Conservation (phyloP, 2,329 filamentous ascomycete species). For the Verticillium albo-atrum region DNA sequence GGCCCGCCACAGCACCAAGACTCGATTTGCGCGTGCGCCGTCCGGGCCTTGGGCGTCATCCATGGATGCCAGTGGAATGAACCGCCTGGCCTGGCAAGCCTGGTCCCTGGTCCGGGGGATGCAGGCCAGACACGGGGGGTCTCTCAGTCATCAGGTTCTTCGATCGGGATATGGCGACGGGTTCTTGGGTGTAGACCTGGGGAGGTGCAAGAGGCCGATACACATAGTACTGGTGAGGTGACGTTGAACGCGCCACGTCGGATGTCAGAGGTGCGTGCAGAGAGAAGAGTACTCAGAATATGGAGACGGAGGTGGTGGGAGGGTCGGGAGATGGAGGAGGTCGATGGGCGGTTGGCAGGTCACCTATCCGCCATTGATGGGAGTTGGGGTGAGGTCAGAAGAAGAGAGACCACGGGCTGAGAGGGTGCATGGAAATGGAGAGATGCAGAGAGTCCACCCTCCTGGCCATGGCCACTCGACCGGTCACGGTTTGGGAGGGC, state of each 20-base stretch:
- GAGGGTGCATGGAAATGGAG: background rate
- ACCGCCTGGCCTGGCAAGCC: background rate
- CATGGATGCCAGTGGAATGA: constrained; percentile 3
- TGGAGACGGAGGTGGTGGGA: background rate
- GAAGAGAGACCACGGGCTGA: background rate
- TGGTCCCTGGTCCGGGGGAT: background rate
- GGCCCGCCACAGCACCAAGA: constrained; percentile 3
- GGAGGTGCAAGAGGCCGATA: no score
- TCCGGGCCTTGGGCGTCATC: background rate
- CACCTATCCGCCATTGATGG: background rate
- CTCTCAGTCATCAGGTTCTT: background rate
- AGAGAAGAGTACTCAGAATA: background rate
- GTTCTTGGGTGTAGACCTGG: no score
- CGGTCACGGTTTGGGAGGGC: no score
- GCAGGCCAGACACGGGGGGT: background rate
- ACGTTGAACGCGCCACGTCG: no score
- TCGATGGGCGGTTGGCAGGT: background rate
- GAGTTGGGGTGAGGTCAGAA: background rate
- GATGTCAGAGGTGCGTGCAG: no score
- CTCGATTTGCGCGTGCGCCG: constrained; percentile 2
- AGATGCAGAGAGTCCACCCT: background rate
- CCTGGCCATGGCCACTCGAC: background rate
- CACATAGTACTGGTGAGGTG: no score
- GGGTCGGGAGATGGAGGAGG: background rate
- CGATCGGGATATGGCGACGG: background rate